phyloP scores from a whole-genome alignment of 129 eudicot species.

The Artemisia argyi region DNA sequence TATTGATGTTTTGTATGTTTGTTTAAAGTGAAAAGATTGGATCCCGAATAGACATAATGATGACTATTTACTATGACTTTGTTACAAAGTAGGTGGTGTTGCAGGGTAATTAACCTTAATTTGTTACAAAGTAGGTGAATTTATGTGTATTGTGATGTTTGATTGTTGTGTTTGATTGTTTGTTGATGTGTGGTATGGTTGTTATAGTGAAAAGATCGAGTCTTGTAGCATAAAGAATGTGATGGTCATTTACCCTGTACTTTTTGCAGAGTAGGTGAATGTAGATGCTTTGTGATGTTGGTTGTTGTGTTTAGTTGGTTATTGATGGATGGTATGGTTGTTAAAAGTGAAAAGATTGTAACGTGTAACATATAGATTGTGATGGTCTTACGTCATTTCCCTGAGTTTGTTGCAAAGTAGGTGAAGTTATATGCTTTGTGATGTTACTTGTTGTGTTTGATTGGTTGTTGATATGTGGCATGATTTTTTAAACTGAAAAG shows the following conservation, averaged over 20 bases:
- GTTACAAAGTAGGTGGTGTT: too few relatives aligned
- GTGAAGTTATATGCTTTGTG: constrained; percentile 36
- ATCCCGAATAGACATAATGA: neutral
- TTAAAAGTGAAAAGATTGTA: too few relatives aligned
- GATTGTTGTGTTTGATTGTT: neutral
- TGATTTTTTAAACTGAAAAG: neutral
- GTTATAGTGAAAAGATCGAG: neutral
- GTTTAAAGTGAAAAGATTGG: neutral
- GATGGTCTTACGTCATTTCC: too few relatives aligned
- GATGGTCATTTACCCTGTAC: too few relatives aligned
- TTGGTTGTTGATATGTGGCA: neutral
- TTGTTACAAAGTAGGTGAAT: constrained; percentile 72
- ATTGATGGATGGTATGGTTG: neutral
- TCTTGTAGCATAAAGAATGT: neutral
- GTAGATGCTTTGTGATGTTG: neutral
- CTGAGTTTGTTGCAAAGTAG: constrained; percentile 61
- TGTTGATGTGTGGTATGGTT: neutral
- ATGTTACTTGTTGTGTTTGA: neutral
- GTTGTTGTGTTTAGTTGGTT: neutral
- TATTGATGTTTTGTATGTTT: neutral
- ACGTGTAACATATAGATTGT: too few relatives aligned
- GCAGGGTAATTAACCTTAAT: neutral
- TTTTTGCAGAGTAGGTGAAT: too few relatives aligned
- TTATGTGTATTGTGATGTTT: constrained; percentile 14
- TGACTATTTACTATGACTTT: too few relatives aligned